Conservation (phyloP, 257 asterid genomes). For the Penstemon davidsonii region DNA sequence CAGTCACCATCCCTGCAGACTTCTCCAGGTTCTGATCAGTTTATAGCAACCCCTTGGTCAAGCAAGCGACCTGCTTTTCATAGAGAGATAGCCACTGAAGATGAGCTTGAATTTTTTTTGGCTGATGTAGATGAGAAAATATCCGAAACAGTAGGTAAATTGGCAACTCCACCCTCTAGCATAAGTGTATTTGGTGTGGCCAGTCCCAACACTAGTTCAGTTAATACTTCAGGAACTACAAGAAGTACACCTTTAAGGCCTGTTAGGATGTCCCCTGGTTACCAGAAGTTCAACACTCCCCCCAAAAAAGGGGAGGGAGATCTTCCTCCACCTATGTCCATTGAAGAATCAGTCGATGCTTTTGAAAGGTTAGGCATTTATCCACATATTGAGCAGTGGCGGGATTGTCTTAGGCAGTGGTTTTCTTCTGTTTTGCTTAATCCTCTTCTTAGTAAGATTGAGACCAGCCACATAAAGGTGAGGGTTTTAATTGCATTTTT, state of each 20-base stretch:
- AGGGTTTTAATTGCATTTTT: conserved; percentile 27
- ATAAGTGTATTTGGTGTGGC: conserved; percentile 59
- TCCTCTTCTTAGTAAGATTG: conserved; percentile 76
- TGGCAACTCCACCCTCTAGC: conserved; percentile 81
- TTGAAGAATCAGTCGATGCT: conserved; percentile 83
- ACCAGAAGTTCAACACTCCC: conserved; percentile 88
- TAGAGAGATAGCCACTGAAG: conserved; percentile 71
- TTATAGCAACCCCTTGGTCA: conserved; percentile 72
- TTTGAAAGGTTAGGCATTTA: conserved; percentile 74
- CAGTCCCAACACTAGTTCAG: conserved; percentile 68
- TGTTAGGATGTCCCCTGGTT: conserved; percentile 94
- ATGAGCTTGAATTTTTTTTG: conserved; percentile 72
- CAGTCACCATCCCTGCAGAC: conserved; percentile 57
- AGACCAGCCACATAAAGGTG: conserved; percentile 84
- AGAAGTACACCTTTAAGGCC: conserved; percentile 92
- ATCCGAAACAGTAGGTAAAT: conserved; percentile 64
- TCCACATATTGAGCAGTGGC: conserved; percentile 85
- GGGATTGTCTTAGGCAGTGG: conserved; percentile 92
- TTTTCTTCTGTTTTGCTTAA: conserved; percentile 71
- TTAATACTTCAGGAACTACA: conserved; percentile 73
- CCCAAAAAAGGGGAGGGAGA: conserved; percentile 93
- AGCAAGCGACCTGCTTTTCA: conserved; percentile 57
- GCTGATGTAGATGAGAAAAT: conserved; percentile 86
- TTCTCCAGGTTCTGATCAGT: conserved; percentile 59
- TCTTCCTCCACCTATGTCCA: conserved; percentile 91